A percentile compares a stretch with the other conserved stretches of the same genome.
Evolutionary conservation across 768 basidiomycete genomes (phyloP).

Genomic region (Rhodosporidiobolus odoratus): DNA sequence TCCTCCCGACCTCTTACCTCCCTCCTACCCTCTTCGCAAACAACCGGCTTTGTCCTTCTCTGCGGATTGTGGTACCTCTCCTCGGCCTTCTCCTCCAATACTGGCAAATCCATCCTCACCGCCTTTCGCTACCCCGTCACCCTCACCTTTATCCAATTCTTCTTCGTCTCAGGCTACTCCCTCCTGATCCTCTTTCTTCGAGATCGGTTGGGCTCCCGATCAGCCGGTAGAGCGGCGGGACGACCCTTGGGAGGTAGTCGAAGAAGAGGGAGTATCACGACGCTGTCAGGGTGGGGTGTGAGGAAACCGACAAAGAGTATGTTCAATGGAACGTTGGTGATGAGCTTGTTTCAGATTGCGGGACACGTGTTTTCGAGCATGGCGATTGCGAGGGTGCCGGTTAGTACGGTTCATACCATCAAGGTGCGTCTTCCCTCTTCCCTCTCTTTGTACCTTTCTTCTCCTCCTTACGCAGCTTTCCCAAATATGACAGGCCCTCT

Average conservation of each 20-base stretch:
- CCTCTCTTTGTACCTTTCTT: neutral
- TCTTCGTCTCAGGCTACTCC: conserved; percentile 83
- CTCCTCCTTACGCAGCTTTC: neutral
- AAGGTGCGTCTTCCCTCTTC: conserved; percentile 61
- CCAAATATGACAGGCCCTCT: conserved; percentile 64
- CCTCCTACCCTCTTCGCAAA: conserved; percentile 14
- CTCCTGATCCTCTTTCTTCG: conserved; percentile 61
- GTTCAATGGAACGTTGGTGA: conserved; percentile 73
- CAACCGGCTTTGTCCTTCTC: conserved; percentile 62
- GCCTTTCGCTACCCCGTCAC: conserved; percentile 93
- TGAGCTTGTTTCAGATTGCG: conserved; percentile 96
- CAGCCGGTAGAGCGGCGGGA: neutral
- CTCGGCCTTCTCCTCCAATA: conserved; percentile 90
- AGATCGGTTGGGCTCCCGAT: neutral
- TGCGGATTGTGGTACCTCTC: conserved; percentile 89
- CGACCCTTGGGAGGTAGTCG: neutral
- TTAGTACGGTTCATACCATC: conserved; percentile 97
- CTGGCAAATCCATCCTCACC: conserved; percentile 88
- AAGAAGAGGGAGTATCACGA: conserved; percentile 17
- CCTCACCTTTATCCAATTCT: conserved; percentile 93
- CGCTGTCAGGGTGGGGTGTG: conserved; percentile 43
- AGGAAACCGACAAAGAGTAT: conserved; percentile 66
- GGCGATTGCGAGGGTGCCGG: conserved; percentile 91
- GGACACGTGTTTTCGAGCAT: conserved; percentile 98
- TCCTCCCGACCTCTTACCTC: neutral